Base-by-base conservation (phyloP, 2,329 filamentous ascomycete species). In the Monosporascus sp. region DNA sequence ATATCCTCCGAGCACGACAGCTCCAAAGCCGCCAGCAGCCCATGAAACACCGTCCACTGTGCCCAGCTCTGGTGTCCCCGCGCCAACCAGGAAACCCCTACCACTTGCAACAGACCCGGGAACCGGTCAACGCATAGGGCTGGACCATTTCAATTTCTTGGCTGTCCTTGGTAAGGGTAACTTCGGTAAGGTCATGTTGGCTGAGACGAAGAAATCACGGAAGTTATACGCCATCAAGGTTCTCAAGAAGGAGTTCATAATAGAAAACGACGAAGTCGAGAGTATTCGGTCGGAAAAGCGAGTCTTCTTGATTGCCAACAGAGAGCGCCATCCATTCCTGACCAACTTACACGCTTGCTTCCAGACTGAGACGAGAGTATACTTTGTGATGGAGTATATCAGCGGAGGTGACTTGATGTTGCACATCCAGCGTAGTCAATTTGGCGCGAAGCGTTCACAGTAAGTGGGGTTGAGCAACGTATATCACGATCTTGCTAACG, bases 341-440 rank as follows among this genome's bases (percentile, higher is more conserved):
- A 86, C 95, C 48, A 99, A 89, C 68, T 76, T 99, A 40, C 94
- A 99, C 69, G 94, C 94, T 51, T 99, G 94, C 76, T 99, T 99
- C 82, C 94, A 99, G 75, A 99, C 94, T 0, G 94, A 99, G 72
- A 99, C 94, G 7, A 82, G 94, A 63, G 92, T 99, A 22, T 99
- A 99, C 76, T 99, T 99, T 68, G 94, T 99, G 59, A 97, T 97
- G 93, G 94, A 99, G 75, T 99, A 99, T 70, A 91, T 99, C 59
- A 96, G 91, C 68, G 94, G 94, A 77, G 94, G 94, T 76, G 94
- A 99, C 80, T 74, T 99, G 69, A 99, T 99, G 94, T 79, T 97
- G 74, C 94, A 99, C 75, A 99, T 99, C 69, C 94, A 99, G 72
- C 86, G 94, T 56, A 93, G 93, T 19, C 90, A 96, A 68, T 99